phyloP scores from a whole-genome alignment of 176 grass and related monocot genomes.

The Tillandsia fasciculata region DNA sequence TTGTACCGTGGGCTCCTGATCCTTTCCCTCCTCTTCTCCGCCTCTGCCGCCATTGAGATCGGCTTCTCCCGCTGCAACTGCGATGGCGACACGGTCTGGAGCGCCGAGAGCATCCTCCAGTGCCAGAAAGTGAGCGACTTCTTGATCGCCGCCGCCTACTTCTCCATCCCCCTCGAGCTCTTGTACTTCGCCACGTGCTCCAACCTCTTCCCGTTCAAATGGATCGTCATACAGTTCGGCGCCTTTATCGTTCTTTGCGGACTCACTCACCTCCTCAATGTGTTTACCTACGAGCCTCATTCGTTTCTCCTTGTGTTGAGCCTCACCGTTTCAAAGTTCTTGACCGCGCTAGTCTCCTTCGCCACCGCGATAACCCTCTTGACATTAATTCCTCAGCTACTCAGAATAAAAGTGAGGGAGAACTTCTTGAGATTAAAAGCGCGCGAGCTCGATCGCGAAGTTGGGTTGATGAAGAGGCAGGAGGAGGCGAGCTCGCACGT shows the following conservation, averaged over 20 bases:
- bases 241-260: constrained; percentile 76
- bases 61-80: constrained; percentile 32
- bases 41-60: constrained; percentile 27
- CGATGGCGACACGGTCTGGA: constrained; percentile 28
- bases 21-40: constrained; percentile 22
- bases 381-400: constrained; percentile 66
- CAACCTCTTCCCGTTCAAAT: constrained; percentile 64
- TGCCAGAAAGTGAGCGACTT: constrained; percentile 77
- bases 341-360: constrained; percentile 66
- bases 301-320: constrained; percentile 57
- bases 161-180: constrained; percentile 81
- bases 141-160: constrained; percentile 69
- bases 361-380: constrained; percentile 57
- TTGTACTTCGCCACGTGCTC: constrained; percentile 72
- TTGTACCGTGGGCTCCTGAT: constrained; percentile 28
- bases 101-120: constrained; percentile 41
- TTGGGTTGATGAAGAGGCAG: constrained; percentile 55
- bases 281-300: constrained; percentile 61
- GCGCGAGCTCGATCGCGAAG: constrained; percentile 47
- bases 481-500: constrained; percentile 73
- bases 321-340: constrained; percentile 70
- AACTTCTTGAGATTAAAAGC: constrained; percentile 63
- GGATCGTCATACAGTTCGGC: constrained; percentile 71
- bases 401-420: constrained; percentile 78
- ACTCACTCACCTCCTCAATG: constrained; percentile 53